These are phyloP conservation scores for Aspergillus sp. DNA, from an alignment of 2,329 filamentous ascomycete species.

Conservation along the genomic window DNA sequence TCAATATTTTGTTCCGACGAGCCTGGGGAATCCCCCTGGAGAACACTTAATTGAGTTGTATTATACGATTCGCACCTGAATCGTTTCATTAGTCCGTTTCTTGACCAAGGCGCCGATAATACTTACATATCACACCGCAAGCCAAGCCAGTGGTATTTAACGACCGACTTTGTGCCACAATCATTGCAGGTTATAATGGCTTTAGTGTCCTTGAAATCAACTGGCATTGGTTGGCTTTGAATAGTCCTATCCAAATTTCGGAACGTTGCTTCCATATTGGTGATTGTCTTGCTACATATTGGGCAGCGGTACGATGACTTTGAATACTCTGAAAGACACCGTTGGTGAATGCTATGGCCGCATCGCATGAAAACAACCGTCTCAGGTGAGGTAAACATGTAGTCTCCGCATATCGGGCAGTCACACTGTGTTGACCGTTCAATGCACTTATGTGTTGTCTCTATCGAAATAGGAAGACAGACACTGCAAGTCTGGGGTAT, in stretches of 20 bases:
- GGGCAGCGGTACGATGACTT: conserved; percentile 91
- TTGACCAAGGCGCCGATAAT: not conserved
- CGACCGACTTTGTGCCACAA: conserved; percentile 82
- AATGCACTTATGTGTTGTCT: conserved; percentile 86
- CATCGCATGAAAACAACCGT: conserved; percentile 93
- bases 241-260: conserved; percentile 87
- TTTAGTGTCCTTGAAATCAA: conserved; percentile 73
- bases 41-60: conserved; percentile 43
- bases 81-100: conserved; percentile 11
- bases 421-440: conserved; percentile 93
- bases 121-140: conserved; percentile 71
- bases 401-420: conserved; percentile 94
- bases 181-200: conserved; percentile 93
- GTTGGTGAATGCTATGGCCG: conserved; percentile 91
- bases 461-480: conserved; percentile 86
- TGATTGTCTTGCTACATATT: conserved; percentile 92
- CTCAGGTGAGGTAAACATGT: conserved; percentile 88
- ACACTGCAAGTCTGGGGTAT: conserved; percentile 76
- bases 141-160: conserved; percentile 91
- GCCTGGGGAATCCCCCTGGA: conserved; percentile 32
- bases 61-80: conserved; percentile 49
- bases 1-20: conserved; percentile 26
- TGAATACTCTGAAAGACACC: conserved; percentile 86
- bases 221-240: conserved; percentile 85
- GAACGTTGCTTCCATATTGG: conserved; percentile 96